A percentile compares a stretch with the other conserved stretches of the same genome.
Evolutionary conservation across 768 basidiomycete genomes (phyloP).

Genomic region (Mycena leptocephala): DNA sequence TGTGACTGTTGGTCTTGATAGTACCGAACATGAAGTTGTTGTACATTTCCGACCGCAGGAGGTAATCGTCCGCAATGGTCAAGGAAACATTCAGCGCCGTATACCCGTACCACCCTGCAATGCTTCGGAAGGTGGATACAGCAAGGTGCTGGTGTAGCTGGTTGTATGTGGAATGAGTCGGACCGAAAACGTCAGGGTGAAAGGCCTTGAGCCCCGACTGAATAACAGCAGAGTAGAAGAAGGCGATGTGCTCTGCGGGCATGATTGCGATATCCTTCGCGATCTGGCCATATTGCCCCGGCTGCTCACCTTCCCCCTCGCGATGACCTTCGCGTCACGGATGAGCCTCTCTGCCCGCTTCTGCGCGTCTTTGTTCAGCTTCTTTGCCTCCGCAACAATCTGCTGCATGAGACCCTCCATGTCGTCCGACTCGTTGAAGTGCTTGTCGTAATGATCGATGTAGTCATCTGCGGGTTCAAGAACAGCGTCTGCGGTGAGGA

Average conservation of each 20-base stretch:
- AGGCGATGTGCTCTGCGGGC: neutral
- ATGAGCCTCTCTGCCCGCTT: neutral
- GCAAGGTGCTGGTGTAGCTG: conserved; percentile 20
- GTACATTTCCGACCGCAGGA: conserved; percentile 16
- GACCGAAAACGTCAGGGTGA: no score
- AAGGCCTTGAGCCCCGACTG: neutral
- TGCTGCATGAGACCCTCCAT: neutral
- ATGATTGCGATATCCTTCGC: neutral
- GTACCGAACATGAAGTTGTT: conserved; percentile 9
- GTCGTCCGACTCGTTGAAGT: neutral
- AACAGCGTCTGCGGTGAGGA: neutral
- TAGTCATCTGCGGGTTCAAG: neutral
- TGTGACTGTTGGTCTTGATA: neutral
- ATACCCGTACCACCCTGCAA: no score
- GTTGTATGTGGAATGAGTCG: conserved; percentile 19
- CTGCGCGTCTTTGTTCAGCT: neutral
- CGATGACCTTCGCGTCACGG: neutral
- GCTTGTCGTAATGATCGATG: no score
- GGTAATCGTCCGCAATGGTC: neutral
- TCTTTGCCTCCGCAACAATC: neutral
- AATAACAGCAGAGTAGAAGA: neutral
- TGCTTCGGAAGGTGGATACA: neutral
- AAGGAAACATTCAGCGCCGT: conserved; percentile 5
- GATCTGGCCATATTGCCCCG: neutral
- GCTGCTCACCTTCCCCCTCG: neutral